phyloP scores from a whole-genome alignment of 805 yeast species.

The Teunomyces atbi region DNA sequence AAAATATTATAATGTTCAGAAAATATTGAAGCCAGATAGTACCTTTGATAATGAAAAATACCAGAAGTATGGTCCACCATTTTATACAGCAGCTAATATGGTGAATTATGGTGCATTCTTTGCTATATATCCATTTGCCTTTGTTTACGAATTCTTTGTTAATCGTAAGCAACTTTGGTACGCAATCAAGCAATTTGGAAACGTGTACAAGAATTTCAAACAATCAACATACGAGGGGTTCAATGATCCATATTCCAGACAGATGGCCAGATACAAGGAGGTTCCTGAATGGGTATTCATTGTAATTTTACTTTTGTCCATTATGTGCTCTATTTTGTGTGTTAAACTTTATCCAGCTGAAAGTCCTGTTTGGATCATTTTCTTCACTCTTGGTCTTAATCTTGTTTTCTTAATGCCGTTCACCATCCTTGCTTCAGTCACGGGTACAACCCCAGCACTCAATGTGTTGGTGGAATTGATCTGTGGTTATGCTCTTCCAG shows the following conservation, averaged over 20 bases:
- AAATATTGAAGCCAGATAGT: constrained; percentile 6
- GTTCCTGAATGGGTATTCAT: constrained; percentile 34
- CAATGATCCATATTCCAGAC: constrained; percentile 30
- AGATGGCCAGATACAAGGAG: constrained; percentile 34
- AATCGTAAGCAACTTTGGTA: constrained; percentile 14
- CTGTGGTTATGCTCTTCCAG: constrained; percentile 38
- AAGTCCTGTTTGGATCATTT: constrained; percentile 39
- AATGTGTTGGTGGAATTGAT: constrained; percentile 39
- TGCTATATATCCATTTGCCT: constrained; percentile 24
- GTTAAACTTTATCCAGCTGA: constrained; percentile 30
- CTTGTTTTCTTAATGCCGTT: constrained; percentile 33
- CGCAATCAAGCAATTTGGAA: constrained; percentile 13
- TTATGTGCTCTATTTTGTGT: constrained; percentile 32
- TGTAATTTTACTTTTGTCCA: constrained; percentile 23
- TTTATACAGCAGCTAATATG: constrained; percentile 21
- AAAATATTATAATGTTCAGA: constrained; percentile 17
- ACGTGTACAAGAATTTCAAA: constrained; percentile 15
- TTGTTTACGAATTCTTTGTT: constrained; percentile 17
- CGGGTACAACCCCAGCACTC: constrained; percentile 32
- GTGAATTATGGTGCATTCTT: constrained; percentile 23
- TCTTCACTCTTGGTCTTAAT: constrained; percentile 33
- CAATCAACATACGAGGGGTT: constrained; percentile 31
- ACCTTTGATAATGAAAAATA: constrained; percentile 16
- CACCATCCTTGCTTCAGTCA: constrained; percentile 25
- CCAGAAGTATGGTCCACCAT: constrained; percentile 20